Base-by-base conservation (phyloP, 2,329 filamentous ascomycete species). In the Colletotrichum australisinense region DNA sequence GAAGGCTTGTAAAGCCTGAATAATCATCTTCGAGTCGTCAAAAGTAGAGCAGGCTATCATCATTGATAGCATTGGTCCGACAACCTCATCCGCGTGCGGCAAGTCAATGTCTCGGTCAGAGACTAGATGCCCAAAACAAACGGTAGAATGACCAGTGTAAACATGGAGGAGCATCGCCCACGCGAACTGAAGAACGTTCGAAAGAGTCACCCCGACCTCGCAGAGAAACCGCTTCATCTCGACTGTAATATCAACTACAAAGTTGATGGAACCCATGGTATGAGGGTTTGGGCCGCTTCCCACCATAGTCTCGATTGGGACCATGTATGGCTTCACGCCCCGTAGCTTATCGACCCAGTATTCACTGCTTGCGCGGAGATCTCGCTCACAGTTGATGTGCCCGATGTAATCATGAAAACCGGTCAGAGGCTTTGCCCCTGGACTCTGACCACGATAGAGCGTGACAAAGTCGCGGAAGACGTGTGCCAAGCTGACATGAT, bases 401-500 rank as follows among this genome's bases (percentile, higher is more conserved):
- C 38, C 28, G 3, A 65, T 52, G 26, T 70, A 73, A 5, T 49
- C 30, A 3, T 55, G 30, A 22, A 65, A 73, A 1, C 55, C 19
- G 2, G 5, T 19, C 1, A 7, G 28, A 1, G 32, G n/a, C 4
- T 22, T 16, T 2, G 28, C 58, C 11, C 11, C 24, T 1, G 65
- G 52, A 0, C 7, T 49, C 3, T 56, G 24, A 9, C 46, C 55
- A 16, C 28, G 26, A n/a, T 60, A 60, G 19, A 73, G 35, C 14
- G n/a, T 16, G 0, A 32, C 4, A n/a, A 65, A 73, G 11, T 70
- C 66, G 1, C n/a, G 19, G 1, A 69, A 60, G 14, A 73, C 46
- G 55, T 70, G 66, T 19, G 22, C n/a, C 9, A 73, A 30, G 46
- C 70, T 73, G 11, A 73, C 70, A 19, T 73, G 70, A 42, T 73